Conservation (phyloP, 306 rosid genomes). For the Cicer yamashitae region DNA sequence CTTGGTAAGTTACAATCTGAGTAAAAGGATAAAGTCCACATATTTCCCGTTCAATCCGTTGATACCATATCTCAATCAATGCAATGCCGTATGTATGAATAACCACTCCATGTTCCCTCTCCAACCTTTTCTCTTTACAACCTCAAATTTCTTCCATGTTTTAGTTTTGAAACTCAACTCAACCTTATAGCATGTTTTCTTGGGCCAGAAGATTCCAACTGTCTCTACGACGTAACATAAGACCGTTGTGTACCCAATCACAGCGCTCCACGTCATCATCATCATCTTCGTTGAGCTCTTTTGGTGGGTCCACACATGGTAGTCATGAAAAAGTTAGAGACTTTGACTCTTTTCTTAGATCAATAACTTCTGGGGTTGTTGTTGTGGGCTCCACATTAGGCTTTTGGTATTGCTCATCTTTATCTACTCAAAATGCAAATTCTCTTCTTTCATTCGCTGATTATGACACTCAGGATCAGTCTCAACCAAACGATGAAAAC, state of each 20-base stretch:
- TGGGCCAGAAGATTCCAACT: constrained; percentile 48
- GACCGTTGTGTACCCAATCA: constrained; percentile 48
- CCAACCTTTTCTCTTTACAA: constrained; percentile 14
- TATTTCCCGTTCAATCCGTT: constrained; percentile 48
- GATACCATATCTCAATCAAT: constrained; percentile 23
- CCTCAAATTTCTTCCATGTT: constrained; percentile 14
- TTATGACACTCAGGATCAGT: constrained; percentile 38
- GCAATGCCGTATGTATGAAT: not conserved
- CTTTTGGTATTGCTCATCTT: constrained; percentile 53
- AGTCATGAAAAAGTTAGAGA: constrained; percentile 18
- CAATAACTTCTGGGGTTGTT: constrained; percentile 53
- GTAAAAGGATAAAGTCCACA: constrained; percentile 49
- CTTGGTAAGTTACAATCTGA: constrained; percentile 47
- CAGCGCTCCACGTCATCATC: constrained; percentile 45
- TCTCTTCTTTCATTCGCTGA: constrained; percentile 54
- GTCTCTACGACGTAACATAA: constrained; percentile 40
- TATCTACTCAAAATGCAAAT: constrained; percentile 38
- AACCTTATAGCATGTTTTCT: constrained; percentile 60
- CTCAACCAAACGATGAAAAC: constrained; percentile 40
- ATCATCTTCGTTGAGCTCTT: constrained; percentile 38
- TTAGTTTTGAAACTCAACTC: not conserved
- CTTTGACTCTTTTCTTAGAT: constrained; percentile 47
- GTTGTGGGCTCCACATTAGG: constrained; percentile 63
- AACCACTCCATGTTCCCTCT: constrained; percentile 5
- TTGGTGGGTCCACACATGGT: constrained; percentile 31